Base-by-base conservation (phyloP, 2,329 filamentous ascomycete genomes). In the Beauveria sp. region DNA sequence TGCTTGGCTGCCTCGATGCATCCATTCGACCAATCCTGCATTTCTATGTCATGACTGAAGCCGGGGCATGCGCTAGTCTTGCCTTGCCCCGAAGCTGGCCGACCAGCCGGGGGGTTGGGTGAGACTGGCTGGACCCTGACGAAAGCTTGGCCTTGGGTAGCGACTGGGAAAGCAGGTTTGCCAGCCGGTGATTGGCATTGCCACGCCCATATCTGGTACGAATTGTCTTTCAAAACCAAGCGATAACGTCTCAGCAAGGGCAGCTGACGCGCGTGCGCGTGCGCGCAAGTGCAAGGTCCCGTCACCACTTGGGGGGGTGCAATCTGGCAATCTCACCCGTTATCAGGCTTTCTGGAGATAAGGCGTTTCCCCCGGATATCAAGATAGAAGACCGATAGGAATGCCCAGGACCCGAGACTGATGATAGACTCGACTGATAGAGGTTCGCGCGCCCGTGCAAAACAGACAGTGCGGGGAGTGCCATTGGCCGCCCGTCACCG, bases 401-500 rank as follows among this genome's bases (percentile, higher is more conserved):
- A 26, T 22, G 30, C 16, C 14, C 20, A 51, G n/a, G 22, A 16
- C 22, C 34, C 14, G 18, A 51, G 18, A 22, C 30, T 10, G 28
- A 48, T 51, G 55, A 51, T 59, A 43, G 18, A 7, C 20, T 40
- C 10, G 10, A 34, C 26, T 28, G 44, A 50, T 58, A 58, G 55
- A 58, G 46, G 22, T 16, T 41, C 7, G 43, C 43, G 46, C 16
- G 55, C 43, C 20, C 34, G 44, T 40, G 30, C 46, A 50, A n/a
- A 59, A 22, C 56, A 46, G 34, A 46, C 18, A 37, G 46, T 41
- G 37, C 40, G 47, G 47, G 47, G 56, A 44, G 18, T 37, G 37
- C 26, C 55, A 58, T 59, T 76, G 66, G 18, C 75, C 77, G n/a
- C 83, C 74, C 8, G 86, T 70, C 44, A 86, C n/a, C 74, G 14